Percentiles rank a stretch among this genome's conserved stretches.
Conservation (phyloP, 2,329 filamentous ascomycete species). For the Lachnellula suecica region DNA sequence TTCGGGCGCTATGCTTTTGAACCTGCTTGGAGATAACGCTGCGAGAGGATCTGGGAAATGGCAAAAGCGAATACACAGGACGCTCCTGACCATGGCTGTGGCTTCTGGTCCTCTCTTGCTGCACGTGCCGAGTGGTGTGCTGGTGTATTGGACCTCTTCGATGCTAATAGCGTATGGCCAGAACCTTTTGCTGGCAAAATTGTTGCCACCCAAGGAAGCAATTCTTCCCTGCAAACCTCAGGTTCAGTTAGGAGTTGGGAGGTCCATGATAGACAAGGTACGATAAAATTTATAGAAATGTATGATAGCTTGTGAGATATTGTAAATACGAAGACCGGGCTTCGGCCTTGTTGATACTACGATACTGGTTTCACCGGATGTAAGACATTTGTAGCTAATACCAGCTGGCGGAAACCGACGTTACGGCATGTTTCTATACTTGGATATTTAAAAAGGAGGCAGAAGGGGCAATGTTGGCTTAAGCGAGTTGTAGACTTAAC, state of each 20-base stretch:
- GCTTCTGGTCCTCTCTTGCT: constrained; percentile 38
- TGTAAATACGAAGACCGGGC: neutral
- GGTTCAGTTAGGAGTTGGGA: constrained; percentile 12
- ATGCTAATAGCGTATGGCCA: constrained; percentile 41
- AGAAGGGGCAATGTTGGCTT: neutral
- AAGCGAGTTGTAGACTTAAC: neutral
- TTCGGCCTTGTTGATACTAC: neutral
- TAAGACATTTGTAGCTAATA: neutral
- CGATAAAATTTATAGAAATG: neutral
- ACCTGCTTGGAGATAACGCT: constrained; percentile 35
- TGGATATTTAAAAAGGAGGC: too few species aligned
- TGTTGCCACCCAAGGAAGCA: constrained; percentile 36
- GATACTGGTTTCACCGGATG: neutral
- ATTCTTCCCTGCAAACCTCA: constrained; percentile 33
- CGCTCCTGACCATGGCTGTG: constrained; percentile 39
- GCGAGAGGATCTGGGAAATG: constrained; percentile 16
- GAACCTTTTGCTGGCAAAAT: constrained; percentile 36
- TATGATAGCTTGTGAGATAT: neutral
- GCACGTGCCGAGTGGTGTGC: constrained; percentile 42
- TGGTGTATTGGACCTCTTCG: constrained; percentile 51
- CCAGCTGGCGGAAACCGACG: too few species aligned
- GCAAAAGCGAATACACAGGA: constrained; percentile 26
- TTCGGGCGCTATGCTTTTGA: constrained; percentile 47
- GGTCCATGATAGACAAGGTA: constrained; percentile 45
- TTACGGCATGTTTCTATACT: neutral